Conservation (phyloP, 2,329 filamentous ascomycete species). For the Sclerotinia sclerotiorum region DNA sequence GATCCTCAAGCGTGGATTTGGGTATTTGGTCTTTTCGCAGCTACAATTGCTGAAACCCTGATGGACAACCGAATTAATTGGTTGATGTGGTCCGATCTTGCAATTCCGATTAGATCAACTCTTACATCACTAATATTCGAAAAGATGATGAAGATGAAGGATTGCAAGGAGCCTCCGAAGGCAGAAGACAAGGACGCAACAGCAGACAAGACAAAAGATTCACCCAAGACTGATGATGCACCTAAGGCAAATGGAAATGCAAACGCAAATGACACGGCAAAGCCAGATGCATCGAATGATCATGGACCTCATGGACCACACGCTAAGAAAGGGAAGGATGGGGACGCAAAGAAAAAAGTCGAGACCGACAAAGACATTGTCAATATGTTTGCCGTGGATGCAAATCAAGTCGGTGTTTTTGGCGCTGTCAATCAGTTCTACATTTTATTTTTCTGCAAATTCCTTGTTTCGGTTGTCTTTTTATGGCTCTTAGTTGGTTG, state of each 20-base stretch:
- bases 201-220: constrained; percentile 18
- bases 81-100: constrained; percentile 29
- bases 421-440: constrained; percentile 62
- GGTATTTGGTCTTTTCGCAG: constrained; percentile 27
- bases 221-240: neutral
- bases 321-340: constrained; percentile 17
- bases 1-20: constrained; percentile 30
- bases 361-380: constrained; percentile 67
- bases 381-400: constrained; percentile 73
- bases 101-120: constrained; percentile 61
- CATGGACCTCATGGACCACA: neutral
- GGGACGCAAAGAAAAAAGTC: constrained; percentile 20
- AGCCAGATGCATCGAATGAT: constrained; percentile 1
- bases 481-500: constrained; percentile 69
- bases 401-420: constrained; percentile 65
- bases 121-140: constrained; percentile 70
- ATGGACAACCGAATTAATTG: constrained; percentile 31
- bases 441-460: constrained; percentile 57
- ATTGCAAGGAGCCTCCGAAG: constrained; percentile 52
- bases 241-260: constrained; percentile 15
- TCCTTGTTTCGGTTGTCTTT: constrained; percentile 64
- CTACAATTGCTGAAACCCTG: constrained; percentile 25
- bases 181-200: constrained; percentile 19
- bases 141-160: constrained; percentile 73
- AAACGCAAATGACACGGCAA: neutral